Percentiles rank a stretch among this genome's conserved stretches.
Evolutionary conservation across 306 rosid genomes (phyloP).

Genomic region (Castanopsis chinensis): DNA sequence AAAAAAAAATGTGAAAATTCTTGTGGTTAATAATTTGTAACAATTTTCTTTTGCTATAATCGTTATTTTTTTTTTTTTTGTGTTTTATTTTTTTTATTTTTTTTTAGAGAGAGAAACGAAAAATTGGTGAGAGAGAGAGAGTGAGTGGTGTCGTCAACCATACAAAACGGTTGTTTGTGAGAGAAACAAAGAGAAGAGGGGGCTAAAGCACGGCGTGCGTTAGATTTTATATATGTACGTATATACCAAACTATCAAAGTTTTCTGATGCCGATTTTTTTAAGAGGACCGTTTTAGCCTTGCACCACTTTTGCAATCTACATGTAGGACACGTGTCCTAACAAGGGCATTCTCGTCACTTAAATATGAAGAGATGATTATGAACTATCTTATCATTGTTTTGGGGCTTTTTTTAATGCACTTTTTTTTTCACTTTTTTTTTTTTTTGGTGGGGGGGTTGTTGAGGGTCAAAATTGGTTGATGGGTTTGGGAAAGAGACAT

Average conservation of each 20-base stretch:
- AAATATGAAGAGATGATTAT: no score
- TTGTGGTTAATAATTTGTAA: conserved; percentile 18
- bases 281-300: conserved; percentile 2
- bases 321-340: background rate
- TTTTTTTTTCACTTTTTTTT: background rate
- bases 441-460: background rate
- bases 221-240: no score
- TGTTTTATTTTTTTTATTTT: conserved; percentile 4
- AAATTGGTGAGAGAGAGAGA: conserved; percentile 5
- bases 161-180: conserved; percentile 12
- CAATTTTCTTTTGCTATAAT: no score
- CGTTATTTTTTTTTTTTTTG: background rate
- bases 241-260: background rate
- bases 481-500: background rate
- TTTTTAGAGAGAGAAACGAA: conserved; percentile 28
- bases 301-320: background rate
- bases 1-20: conserved; percentile 11
- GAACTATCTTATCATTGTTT: background rate
- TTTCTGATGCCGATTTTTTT: background rate
- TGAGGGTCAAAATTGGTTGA: background rate
- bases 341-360: background rate
- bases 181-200: conserved; percentile 7
- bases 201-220: no score
- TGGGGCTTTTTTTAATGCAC: background rate
- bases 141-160: no score